These are phyloP conservation scores for Eragrostis nindensis DNA, from an alignment of 176 grass and related monocot species.

Conservation along the genomic window DNA sequence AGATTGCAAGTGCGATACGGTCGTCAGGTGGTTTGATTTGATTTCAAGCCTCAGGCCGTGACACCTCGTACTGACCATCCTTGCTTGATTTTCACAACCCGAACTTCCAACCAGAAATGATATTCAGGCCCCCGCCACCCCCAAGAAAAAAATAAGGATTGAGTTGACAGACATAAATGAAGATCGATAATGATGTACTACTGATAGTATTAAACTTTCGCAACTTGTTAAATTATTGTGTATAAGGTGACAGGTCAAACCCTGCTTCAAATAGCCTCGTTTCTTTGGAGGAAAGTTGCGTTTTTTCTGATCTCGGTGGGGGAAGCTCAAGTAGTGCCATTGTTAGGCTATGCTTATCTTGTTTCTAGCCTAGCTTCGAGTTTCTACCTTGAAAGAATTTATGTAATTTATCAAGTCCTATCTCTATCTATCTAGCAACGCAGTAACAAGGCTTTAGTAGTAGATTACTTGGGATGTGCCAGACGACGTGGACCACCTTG, in stretches of 20 bases:
- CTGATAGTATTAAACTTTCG: neutral
- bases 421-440: neutral
- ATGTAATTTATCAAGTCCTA: constrained; percentile 30
- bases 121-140: neutral
- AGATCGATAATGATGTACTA: neutral
- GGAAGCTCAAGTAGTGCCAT: constrained; percentile 21
- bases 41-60: neutral
- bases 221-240: neutral
- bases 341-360: constrained; percentile 15
- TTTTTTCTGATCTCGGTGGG: neutral
- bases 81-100: neutral
- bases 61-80: constrained; percentile 35
- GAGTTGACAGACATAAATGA: neutral
- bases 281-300: neutral
- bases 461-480: neutral
- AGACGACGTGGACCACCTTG: constrained; percentile 38
- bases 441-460: constrained; percentile 22
- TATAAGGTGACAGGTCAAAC: constrained; percentile 4
- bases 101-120: neutral
- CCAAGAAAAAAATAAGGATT: neutral
- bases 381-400: constrained; percentile 13
- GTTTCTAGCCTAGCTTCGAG: neutral
- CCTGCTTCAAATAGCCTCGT: neutral
- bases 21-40: constrained; percentile 39
- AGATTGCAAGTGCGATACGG: constrained; percentile 31